These are phyloP conservation scores for Apodospora peruviana DNA, from an alignment of 495 filamentous ascomycete species.

Conservation along the genomic window DNA sequence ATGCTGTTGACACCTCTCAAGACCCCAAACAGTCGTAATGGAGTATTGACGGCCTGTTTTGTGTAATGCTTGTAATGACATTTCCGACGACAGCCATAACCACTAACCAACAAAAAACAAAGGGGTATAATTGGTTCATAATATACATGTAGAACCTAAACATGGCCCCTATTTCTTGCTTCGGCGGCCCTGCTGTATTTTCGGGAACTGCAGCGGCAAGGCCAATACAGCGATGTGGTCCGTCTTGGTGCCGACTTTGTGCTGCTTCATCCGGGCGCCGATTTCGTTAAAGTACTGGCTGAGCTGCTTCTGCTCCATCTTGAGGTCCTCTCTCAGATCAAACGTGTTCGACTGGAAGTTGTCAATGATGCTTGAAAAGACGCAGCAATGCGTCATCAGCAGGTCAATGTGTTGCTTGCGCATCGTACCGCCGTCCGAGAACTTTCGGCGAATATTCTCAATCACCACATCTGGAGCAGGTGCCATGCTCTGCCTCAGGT, in stretches of 20 bases:
- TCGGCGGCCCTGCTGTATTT: constrained; percentile 28
- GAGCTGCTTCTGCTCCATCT: constrained; percentile 61
- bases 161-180: constrained; percentile 2
- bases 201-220: constrained; percentile 80
- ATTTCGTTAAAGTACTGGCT: constrained; percentile 73
- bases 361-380: constrained; percentile 64
- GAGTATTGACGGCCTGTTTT: too few species aligned
- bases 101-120: too few species aligned
- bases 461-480: constrained; percentile 58
- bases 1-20: too few species aligned
- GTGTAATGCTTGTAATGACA: too few species aligned
- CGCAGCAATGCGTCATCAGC: constrained; percentile 63
- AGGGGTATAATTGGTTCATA: too few species aligned
- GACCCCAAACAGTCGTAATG: too few species aligned
- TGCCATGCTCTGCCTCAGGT: constrained; percentile 39
- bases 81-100: too few species aligned
- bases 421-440: constrained; percentile 56
- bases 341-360: constrained; percentile 71
- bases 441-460: constrained; percentile 62
- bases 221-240: constrained; percentile 63
- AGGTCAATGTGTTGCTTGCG: constrained; percentile 58
- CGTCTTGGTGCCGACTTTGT: constrained; percentile 43
- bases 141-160: neutral
- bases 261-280: constrained; percentile 57
- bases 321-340: constrained; percentile 73